Evolutionary conservation across 192 early-diverging fungal species (phyloP), one percentile per base, ranked within the genome.

Genomic region (Coemansia furcata): DNA sequence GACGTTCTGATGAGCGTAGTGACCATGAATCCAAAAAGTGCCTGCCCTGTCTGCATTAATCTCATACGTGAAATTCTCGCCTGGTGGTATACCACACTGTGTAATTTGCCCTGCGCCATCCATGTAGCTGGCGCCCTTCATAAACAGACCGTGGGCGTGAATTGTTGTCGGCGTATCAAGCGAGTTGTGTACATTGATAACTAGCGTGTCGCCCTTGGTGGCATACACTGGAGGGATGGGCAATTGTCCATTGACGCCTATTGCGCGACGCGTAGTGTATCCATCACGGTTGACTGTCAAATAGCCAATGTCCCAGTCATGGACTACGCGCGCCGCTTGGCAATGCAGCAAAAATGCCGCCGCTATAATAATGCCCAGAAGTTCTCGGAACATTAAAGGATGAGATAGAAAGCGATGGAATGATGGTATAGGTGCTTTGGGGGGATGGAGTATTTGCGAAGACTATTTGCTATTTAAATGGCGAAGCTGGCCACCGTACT

Each of bases 1-100:
- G 21, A 89, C 86, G 66, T 91, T 91, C 71, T 94, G 91, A 21
- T 75, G 79, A 32, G 66, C 66, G 61, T 63, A 76, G 73, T 93
- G 92, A 19, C 83, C 78, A 64, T 93, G 92, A 46, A 89, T 78
- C 93, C 93, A 95, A 72, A 85, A 93, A 17, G 90, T 92, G 42
- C 93, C 93, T 37, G 73, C 68, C 49, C 82, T 68, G 38, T 84
- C 68, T 0, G 63, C 33, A 9, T 74, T 65, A 55, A 88, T 86
- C 7, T 72, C 76, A 67, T 94, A 94, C 0, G 90, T 91, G 67
- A 86, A 87, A 36, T 60, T 77, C 36, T 62, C 65, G 32, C 85
- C 85, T 5, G 84, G 73, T 17, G 91, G 88, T 64, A 94, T 92
- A 4, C 83, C 83, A 69, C 93, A 92, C 63, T 92, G 86, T 23